Percentiles rank a stretch among this genome's conserved stretches.
Evolutionary conservation across 1,284 basidiomycete species (phyloP).

Genomic region (Ganoderma resinaceum): DNA sequence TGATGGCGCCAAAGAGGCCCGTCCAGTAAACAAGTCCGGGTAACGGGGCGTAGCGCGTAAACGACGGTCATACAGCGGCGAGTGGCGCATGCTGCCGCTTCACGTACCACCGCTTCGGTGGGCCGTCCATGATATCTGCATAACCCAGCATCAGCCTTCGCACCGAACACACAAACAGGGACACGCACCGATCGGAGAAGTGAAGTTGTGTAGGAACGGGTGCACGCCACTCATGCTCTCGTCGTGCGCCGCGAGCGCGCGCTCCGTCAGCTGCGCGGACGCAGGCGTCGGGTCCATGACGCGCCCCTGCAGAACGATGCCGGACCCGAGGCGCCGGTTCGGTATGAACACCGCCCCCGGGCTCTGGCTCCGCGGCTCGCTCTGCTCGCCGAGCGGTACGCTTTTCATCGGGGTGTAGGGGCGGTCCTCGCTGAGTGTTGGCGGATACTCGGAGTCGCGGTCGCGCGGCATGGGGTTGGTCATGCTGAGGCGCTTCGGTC

Average conservation of each 20-base stretch:
- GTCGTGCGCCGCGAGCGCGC: conserved; percentile 35
- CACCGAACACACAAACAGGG: background rate
- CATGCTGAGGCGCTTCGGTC: conserved; percentile 20
- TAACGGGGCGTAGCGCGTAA: background rate
- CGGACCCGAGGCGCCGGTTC: conserved; percentile 36
- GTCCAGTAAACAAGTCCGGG: background rate
- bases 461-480: conserved; percentile 9
- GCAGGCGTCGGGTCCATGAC: conserved; percentile 22
- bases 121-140: conserved; percentile 28
- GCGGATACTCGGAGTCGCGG: conserved; percentile 6
- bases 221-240: conserved; percentile 31
- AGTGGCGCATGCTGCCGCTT: conserved; percentile 21
- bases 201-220: conserved; percentile 41
- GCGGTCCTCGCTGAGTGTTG: background rate
- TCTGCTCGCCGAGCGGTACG: background rate
- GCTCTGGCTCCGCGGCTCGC: conserved; percentile 4
- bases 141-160: background rate
- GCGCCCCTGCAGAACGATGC: conserved; percentile 32
- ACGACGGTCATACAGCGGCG: background rate
- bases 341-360: conserved; percentile 35
- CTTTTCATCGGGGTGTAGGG: conserved; percentile 9
- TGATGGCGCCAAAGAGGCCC: background rate
- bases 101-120: conserved; percentile 28
- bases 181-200: conserved; percentile 39
- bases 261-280: conserved; percentile 32